Conservation (phyloP, 2,329 filamentous ascomycete genomes). For the Massarina eburnea region DNA sequence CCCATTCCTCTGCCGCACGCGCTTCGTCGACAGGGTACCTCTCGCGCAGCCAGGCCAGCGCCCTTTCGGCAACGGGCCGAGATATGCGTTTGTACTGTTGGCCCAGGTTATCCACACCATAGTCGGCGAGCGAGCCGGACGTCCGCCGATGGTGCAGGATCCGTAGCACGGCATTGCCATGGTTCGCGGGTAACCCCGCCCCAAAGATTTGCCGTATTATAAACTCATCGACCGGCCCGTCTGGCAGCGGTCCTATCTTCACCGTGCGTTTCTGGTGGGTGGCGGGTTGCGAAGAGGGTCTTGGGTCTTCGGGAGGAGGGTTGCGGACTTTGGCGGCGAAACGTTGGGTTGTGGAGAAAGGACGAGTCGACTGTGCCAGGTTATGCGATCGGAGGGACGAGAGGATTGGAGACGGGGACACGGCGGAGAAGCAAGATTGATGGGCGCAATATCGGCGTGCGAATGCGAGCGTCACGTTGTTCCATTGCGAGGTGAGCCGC, state of each 20-base stretch:
- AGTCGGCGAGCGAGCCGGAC: conserved; percentile 43
- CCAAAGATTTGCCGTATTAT: conserved; percentile 38
- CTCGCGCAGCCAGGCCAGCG: conserved; percentile 39
- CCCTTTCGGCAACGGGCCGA: conserved; percentile 30
- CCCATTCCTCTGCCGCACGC: conserved; percentile 43
- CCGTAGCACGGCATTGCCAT: conserved; percentile 41
- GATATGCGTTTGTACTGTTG: conserved; percentile 30
- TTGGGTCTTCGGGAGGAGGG: conserved; percentile 23
- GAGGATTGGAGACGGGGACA: conserved; percentile 19
- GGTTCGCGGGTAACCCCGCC: conserved; percentile 20
- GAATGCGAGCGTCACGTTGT: conserved; percentile 20
- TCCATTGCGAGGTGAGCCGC: conserved; percentile 22
- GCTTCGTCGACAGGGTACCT: conserved; percentile 44
- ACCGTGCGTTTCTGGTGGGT: conserved; percentile 32
- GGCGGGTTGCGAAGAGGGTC: conserved; percentile 10
- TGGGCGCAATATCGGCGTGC: conserved; percentile 31
- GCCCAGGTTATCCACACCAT: conserved; percentile 40
- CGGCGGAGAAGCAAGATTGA: conserved; percentile 11
- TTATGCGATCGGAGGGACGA: conserved; percentile 19
- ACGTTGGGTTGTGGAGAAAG: conserved; percentile 26
- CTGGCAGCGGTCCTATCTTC: conserved; percentile 34
- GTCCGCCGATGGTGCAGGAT: conserved; percentile 44
- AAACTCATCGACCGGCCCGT: conserved; percentile 26
- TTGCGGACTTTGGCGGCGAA: conserved; percentile 27
- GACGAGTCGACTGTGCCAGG: conserved; percentile 13